Evolutionary conservation across 2,329 filamentous ascomycete genomes (phyloP), one percentile per base, ranked within the genome.

Genomic region (Nemania abortiva): DNA sequence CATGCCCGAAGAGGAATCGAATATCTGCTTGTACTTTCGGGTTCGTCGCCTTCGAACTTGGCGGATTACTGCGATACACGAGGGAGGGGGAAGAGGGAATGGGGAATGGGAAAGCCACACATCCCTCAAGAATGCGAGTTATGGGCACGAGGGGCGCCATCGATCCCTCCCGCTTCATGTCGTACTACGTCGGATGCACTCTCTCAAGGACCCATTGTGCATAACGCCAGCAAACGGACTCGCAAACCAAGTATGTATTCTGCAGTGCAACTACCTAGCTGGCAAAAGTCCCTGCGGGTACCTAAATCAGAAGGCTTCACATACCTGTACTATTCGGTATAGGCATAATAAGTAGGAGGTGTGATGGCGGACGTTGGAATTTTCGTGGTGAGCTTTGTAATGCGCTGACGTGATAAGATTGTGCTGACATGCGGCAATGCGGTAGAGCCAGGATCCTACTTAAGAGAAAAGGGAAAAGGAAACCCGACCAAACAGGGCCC

Each of bases 61-160:
- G 68, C 68, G 13, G 61, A 68, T 70, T 58, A 65, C 68, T 65
- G 60, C 31, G 61, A 70, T 57, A 39, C 24, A n/a, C 18, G 29
- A 52, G 49, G 18, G 29, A 63, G n/a, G 20, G 15, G 13, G 4
- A 34, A 13, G 37, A 53, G 22, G 11, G 10, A 18, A 18, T 49
- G 18, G 53, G 22, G 29, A 27, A 27, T 27, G 24, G 24, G 24
- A 27, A 27, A 53, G 18, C 10, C 58, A 47, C 45, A 22, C 27
- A 56, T 56, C 20, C 20, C 11, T 24, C 52, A 22, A 54, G n/a
- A 34, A 55, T 59, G 49, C 27, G 39, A 13, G 55, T 29, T 59
- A 24, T 27, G 10, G 39, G 31, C n/a, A 39, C 9, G 13, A 20
- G 11, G 45, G 11, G 1, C 6, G 22, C 20, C 7, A 13, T 15